Percentiles rank a stretch among this genome's conserved stretches.
These are phyloP conservation scores for Dactylonectria macrodidyma DNA, from an alignment of 2,329 filamentous ascomycete genomes.

Conservation along the genomic window DNA sequence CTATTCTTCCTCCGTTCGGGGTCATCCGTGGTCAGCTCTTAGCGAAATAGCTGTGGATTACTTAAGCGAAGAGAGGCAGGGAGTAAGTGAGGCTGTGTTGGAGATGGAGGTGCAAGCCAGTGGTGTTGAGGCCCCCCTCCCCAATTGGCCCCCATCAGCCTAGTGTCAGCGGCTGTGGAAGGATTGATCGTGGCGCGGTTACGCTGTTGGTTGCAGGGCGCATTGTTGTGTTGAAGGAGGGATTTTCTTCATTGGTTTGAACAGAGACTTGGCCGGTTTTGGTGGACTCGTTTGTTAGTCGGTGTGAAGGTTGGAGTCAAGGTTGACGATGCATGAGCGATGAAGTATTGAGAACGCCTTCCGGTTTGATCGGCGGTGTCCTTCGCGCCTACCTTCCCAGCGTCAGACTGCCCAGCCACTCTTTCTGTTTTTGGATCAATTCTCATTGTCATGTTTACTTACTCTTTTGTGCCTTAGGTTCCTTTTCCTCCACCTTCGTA, in stretches of 20 bases:
- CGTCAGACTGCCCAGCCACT: not conserved
- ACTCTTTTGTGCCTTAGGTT: not conserved
- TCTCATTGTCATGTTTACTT: not conserved
- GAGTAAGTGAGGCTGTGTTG: conserved; percentile 1
- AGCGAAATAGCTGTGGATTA: conserved; percentile 1
- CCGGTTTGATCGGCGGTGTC: not conserved
- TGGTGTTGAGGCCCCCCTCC: not conserved
- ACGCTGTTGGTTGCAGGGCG: not conserved
- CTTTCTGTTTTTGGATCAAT: not conserved
- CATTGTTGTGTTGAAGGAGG: not conserved
- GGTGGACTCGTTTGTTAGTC: not conserved
- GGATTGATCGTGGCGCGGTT: not conserved
- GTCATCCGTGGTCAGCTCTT: not conserved
- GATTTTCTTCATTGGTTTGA: not conserved
- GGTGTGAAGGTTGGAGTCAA: not conserved
- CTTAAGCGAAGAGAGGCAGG: not conserved
- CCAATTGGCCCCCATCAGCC: not conserved
- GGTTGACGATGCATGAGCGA: not conserved
- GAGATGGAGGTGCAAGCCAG: conserved; percentile 3
- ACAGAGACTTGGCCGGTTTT: not conserved
- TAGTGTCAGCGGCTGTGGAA: conserved; percentile 5
- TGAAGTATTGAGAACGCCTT: not conserved
- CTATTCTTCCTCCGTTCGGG: not conserved
- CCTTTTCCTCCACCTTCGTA: not conserved
- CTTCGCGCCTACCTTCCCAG: not conserved